Evolutionary conservation across 2,329 filamentous ascomycete genomes (phyloP), one percentile per base, ranked within the genome.

Genomic region (Gaeumannomyces sp.): DNA sequence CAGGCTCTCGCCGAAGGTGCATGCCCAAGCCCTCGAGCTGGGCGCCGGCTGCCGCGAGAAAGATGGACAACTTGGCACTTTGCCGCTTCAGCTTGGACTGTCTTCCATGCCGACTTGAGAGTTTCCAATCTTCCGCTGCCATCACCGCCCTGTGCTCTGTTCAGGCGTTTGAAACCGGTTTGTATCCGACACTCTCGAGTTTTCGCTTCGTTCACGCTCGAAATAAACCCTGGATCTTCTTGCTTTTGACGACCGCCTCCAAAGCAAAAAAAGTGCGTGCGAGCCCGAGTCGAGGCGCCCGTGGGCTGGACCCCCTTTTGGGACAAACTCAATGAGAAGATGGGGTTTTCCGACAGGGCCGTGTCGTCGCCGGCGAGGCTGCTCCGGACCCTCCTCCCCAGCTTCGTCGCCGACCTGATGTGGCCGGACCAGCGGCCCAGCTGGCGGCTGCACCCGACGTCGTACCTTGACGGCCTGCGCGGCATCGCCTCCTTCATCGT

Each of bases 401-500:
- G 73, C 66, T 76, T 76, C 66, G 64, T 76, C 64, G 70, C 73
- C 65, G 72, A 75, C 60, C 35, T 64, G 57, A 28, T 75, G 64
- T 74, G 72, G 70, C 72, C 72, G 33, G 72, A 76, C 7, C 70
- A 72, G 58, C 70, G 67, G 65, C 67, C 69, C 53, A 64, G 67
- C 29, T 72, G 69, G 66, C 70, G 66, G 56, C 53, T 75, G 11
- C 78, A 79, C 67, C 73, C 76, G 58, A 81, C 79, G 1, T 78
- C 79, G 16, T 82, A 81, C 68, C 76, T 83, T 60, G 80, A 83
- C 71, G 80, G 81, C 38, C 71, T 83, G 60, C 79, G 80, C n/a
- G 81, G 81, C 29, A 72, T 83, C 35, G 80, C 80, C 25, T 78
- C 79, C 13, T 73, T 82, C 63, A 68, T 82, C 58, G 80, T 83